phyloP scores from a whole-genome alignment of 192 early-diverging fungal species.

The Martensiomyces pterosporus region DNA sequence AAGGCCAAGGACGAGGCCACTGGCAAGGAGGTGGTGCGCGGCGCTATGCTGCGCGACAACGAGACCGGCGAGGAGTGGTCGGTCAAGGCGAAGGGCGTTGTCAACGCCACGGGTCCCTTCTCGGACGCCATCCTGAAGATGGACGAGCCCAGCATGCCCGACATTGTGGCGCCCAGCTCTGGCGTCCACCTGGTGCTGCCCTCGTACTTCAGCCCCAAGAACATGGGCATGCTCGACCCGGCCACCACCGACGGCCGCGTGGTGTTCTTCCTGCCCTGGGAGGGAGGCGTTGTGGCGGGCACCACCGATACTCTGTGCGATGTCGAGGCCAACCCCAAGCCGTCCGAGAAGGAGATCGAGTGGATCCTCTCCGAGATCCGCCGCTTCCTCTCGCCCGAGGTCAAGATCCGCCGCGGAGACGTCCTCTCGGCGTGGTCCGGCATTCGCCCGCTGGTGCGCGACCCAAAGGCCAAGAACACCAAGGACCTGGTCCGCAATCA shows the following conservation, averaged over 20 bases:
- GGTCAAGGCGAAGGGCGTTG: conserved; percentile 85
- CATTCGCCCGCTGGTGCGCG: conserved; percentile 93
- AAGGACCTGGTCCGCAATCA: conserved; percentile 94
- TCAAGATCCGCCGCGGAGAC: conserved; percentile 95
- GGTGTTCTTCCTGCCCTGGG: conserved; percentile 97
- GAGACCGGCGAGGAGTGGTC: conserved; percentile 84
- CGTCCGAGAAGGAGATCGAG: conserved; percentile 88
- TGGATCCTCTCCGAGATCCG: conserved; percentile 94
- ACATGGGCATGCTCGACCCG: conserved; percentile 95
- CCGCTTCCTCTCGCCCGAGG: conserved; percentile 84
- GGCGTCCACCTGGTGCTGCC: conserved; percentile 95
- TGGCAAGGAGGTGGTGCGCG: conserved; percentile 63
- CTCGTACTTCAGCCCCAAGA: conserved; percentile 88
- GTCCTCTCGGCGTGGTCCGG: conserved; percentile 98
- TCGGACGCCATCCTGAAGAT: conserved; percentile 85
- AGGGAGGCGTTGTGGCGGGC: conserved; percentile 92
- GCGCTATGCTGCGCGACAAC: conserved; percentile 77
- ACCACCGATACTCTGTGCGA: conserved; percentile 91
- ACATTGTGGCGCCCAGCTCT: conserved; percentile 90
- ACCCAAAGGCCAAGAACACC: conserved; percentile 89
- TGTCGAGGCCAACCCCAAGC: conserved; percentile 79
- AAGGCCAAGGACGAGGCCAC: conserved; percentile 53
- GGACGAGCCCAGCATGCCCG: conserved; percentile 69
- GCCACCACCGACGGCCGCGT: conserved; percentile 91
- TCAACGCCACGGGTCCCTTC: conserved; percentile 83